phyloP scores from a whole-genome alignment of 805 yeast species.

The Suhomyces pyralidae region DNA sequence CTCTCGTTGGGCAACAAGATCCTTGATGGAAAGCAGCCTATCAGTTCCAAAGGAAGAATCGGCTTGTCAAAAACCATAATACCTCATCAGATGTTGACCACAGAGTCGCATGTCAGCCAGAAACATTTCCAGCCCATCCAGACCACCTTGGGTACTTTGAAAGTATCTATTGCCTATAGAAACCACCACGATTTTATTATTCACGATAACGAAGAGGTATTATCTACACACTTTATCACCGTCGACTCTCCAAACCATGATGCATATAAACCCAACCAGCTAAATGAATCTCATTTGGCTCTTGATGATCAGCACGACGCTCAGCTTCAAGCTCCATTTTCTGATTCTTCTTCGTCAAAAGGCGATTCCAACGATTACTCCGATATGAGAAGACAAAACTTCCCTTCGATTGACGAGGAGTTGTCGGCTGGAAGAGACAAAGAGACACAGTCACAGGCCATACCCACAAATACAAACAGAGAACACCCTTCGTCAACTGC shows the following conservation, averaged over 20 bases:
- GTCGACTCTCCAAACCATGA: constrained; percentile 32
- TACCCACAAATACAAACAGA: not conserved
- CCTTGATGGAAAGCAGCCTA: constrained; percentile 74
- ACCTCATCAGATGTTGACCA: constrained; percentile 34
- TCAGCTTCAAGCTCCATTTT: not conserved
- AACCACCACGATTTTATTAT: constrained; percentile 64
- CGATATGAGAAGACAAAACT: not conserved
- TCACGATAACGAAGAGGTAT: constrained; percentile 61
- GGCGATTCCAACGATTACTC: not conserved
- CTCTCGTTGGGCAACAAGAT: constrained; percentile 57
- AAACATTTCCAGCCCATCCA: constrained; percentile 65
- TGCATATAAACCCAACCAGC: not conserved
- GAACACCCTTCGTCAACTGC: constrained; percentile 1
- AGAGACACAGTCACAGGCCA: not conserved
- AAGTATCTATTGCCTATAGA: constrained; percentile 77
- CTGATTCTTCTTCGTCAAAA: not conserved
- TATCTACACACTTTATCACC: constrained; percentile 54
- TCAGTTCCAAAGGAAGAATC: constrained; percentile 76
- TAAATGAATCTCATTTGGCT: not conserved
- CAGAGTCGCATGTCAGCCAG: constrained; percentile 54
- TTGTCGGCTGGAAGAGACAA: constrained; percentile 1
- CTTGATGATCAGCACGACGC: not conserved
- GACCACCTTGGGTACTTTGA: constrained; percentile 72
- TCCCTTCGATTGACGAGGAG: not conserved
- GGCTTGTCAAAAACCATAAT: constrained; percentile 74